Percentiles rank a stretch among this genome's conserved stretches.
Evolutionary conservation across 2,329 filamentous ascomycete species (phyloP).

Genomic region (Didymella exigua): DNA sequence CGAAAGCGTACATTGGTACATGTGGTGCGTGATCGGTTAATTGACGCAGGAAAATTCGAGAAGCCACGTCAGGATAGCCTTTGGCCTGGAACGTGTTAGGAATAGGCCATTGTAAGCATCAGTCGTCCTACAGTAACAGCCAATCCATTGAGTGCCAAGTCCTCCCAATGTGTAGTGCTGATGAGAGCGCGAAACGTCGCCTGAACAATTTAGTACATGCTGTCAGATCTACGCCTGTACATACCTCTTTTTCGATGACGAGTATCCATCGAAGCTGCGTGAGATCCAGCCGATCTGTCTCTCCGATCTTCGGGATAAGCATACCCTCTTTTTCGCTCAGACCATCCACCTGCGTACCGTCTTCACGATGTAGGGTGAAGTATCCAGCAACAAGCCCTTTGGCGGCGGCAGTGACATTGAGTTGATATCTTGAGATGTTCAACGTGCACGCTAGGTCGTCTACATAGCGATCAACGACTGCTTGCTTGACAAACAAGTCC

Average conservation of each 20-base stretch:
- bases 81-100: slow-evolving; percentile 64
- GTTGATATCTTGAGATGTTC: slow-evolving; percentile 63
- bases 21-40: slow-evolving; percentile 44
- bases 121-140: slow-evolving; percentile 65
- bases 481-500: slow-evolving; percentile 71
- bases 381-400: slow-evolving; percentile 73
- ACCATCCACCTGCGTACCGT: slow-evolving; percentile 53
- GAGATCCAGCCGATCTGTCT: slow-evolving; percentile 60
- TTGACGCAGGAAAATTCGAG: slow-evolving; percentile 66
- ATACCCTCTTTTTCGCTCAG: slow-evolving; percentile 59
- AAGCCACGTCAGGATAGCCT: slow-evolving; percentile 79
- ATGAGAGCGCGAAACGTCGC: slow-evolving; percentile 76
- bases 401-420: slow-evolving; percentile 76
- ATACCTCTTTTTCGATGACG: slow-evolving; percentile 77
- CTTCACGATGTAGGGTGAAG: slow-evolving; percentile 54
- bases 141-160: slow-evolving; percentile 62
- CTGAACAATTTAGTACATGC: slow-evolving; percentile 50
- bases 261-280: slow-evolving; percentile 66
- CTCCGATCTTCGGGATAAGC: slow-evolving; percentile 62
- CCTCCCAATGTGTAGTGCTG: slow-evolving; percentile 61
- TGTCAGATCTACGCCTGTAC: slow-evolving; percentile 31
- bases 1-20: slow-evolving; percentile 65
- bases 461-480: slow-evolving; percentile 71
- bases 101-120: background rate
- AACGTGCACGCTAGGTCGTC: slow-evolving; percentile 77